Evolutionary conservation across 805 yeast species (phyloP).

Genomic region (Yarrowia sp.): DNA sequence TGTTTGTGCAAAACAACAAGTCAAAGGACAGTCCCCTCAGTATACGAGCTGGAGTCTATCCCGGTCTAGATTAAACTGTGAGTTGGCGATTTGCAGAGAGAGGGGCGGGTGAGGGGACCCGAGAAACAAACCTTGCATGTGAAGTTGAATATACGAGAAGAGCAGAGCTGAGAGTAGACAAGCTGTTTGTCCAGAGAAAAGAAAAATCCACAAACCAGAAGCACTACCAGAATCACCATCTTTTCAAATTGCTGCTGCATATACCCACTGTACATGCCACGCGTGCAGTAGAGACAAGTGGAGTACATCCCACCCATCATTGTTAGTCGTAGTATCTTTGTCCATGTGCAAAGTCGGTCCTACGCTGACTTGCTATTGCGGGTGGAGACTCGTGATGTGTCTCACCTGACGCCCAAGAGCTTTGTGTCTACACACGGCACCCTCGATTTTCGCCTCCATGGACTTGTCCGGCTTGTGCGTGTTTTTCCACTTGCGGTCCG

Average conservation of each 20-base stretch:
- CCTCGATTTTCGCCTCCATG: neutral
- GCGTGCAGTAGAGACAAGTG: no score
- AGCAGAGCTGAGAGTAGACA: no score
- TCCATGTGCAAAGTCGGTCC: slow-evolving; percentile 2
- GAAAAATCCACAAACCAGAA: no score
- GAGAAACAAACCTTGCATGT: neutral
- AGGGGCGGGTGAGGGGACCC: slow-evolving; percentile 5
- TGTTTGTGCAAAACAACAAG: no score
- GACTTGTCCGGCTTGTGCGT: no score
- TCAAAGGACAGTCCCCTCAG: slow-evolving; percentile 2
- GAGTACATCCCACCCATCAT: neutral
- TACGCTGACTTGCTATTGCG: neutral
- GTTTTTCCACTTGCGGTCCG: no score
- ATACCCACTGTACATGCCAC: no score
- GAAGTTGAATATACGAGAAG: neutral
- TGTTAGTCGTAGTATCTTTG: neutral
- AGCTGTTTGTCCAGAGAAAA: no score
- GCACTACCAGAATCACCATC: no score
- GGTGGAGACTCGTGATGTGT: slow-evolving; percentile 5
- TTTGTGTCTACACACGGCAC: no score
- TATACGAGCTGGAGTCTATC: neutral
- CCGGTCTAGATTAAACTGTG: neutral
- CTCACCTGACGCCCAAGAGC: neutral
- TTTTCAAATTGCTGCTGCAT: no score
- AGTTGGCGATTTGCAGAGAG: neutral